These are phyloP conservation scores for Zymoseptoria passerinii DNA, from an alignment of 2,329 filamentous ascomycete species.

Conservation along the genomic window DNA sequence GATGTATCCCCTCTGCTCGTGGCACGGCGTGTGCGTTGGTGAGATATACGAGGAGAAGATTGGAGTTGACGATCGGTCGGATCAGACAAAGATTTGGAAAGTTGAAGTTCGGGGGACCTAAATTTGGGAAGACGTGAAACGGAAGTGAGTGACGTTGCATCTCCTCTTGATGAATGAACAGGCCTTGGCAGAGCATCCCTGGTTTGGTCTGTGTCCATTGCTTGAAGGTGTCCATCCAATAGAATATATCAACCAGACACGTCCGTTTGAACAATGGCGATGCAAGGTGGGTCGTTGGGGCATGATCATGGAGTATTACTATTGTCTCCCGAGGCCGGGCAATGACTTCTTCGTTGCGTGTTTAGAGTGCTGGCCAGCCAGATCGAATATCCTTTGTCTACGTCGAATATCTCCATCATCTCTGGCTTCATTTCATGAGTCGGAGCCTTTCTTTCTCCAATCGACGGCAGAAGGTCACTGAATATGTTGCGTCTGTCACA, in stretches of 20 bases:
- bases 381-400: background rate
- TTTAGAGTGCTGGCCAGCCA: background rate
- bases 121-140: background rate
- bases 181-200: background rate
- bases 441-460: background rate
- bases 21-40: background rate
- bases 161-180: background rate
- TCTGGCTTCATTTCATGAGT: no score
- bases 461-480: background rate
- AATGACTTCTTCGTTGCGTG: background rate
- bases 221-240: no score
- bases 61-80: background rate
- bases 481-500: background rate
- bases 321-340: background rate
- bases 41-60: background rate
- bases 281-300: background rate
- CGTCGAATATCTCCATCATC: background rate
- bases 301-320: background rate
- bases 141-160: background rate
- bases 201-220: no score
- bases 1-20: background rate
- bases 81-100: background rate
- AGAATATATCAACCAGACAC: no score
- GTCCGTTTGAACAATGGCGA: background rate
- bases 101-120: background rate